phyloP scores from a whole-genome alignment of 495 filamentous ascomycete species.

The Hypoxylon rickii region DNA sequence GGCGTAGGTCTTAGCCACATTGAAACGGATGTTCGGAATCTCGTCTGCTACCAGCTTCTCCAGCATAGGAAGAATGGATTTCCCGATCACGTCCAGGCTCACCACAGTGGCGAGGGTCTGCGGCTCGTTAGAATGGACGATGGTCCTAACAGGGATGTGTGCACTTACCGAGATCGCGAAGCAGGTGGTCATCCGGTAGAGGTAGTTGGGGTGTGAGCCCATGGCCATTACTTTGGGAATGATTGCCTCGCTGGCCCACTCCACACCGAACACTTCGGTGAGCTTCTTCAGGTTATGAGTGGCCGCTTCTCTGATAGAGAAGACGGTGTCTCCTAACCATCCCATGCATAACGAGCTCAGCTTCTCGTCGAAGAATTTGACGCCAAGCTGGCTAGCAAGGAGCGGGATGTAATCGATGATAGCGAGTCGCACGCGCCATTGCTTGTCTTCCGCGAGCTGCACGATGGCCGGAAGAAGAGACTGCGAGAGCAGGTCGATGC shows the following conservation, averaged over 20 bases:
- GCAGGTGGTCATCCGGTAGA: slow-evolving; percentile 99
- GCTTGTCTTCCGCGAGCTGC: slow-evolving; percentile 97
- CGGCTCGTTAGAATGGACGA: slow-evolving; percentile 45
- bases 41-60: slow-evolving; percentile 89
- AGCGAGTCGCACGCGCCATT: slow-evolving; percentile 96
- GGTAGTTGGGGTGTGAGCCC: slow-evolving; percentile 96
- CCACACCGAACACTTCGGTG: slow-evolving; percentile 96
- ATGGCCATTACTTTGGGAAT: slow-evolving; percentile 98
- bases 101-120: slow-evolving; percentile 94
- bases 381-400: slow-evolving; percentile 91
- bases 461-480: slow-evolving; percentile 98
- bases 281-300: slow-evolving; percentile 97
- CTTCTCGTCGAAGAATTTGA: slow-evolving; percentile 98
- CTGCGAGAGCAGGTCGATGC: slow-evolving; percentile 94
- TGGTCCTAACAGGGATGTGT: too few species aligned
- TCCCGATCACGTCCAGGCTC: slow-evolving; percentile 86
- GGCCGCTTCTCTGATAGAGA: slow-evolving; percentile 95
- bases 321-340: slow-evolving; percentile 99
- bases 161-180: slow-evolving; percentile 91
- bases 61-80: slow-evolving; percentile 92
- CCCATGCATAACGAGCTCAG: slow-evolving; percentile 95
- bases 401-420: slow-evolving; percentile 99
- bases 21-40: slow-evolving; percentile 99
- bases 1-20: slow-evolving; percentile 95
- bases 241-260: slow-evolving; percentile 96